A percentile compares a stretch with the other conserved stretches of the same genome.
phyloP scores from a whole-genome alignment of 441 rosid genomes.

The Eruca vesicaria region DNA sequence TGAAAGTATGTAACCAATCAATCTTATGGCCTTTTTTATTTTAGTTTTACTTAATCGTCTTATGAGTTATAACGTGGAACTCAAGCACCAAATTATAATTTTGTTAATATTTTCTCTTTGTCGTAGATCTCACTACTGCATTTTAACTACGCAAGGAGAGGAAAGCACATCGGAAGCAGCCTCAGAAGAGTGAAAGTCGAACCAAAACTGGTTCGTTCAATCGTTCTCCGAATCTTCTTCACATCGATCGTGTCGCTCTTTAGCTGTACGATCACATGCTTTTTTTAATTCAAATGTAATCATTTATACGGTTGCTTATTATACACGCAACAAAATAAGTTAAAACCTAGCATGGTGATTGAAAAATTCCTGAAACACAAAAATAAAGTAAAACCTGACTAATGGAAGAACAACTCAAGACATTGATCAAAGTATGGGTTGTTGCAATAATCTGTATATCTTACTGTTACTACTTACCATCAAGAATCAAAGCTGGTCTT shows the following conservation, averaged over 20 bases:
- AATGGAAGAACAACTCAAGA: conserved; percentile 37
- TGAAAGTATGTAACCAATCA: neutral
- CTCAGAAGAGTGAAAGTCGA: neutral
- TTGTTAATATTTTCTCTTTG: neutral
- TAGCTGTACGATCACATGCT: neutral
- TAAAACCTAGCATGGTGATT: neutral
- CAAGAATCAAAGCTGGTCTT: conserved; percentile 32
- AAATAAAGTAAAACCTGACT: neutral
- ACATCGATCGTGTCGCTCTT: neutral
- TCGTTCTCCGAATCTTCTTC: neutral
- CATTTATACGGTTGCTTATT: neutral
- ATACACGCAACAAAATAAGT: neutral
- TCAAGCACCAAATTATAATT: neutral
- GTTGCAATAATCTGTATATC: conserved; percentile 21
- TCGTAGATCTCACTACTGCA: neutral
- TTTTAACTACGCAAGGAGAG: neutral
- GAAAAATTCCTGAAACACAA: neutral
- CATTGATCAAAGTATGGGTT: conserved; percentile 37
- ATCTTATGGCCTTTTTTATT: neutral
- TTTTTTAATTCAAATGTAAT: neutral
- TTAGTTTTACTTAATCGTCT: too few relatives aligned
- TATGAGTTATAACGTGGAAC: neutral
- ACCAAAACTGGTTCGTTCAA: neutral
- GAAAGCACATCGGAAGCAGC: neutral
- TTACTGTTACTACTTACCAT: conserved; percentile 35